These are phyloP conservation scores for Xerocomus brunneocitrinus DNA, from an alignment of 768 basidiomycete genomes.

Conservation along the genomic window DNA sequence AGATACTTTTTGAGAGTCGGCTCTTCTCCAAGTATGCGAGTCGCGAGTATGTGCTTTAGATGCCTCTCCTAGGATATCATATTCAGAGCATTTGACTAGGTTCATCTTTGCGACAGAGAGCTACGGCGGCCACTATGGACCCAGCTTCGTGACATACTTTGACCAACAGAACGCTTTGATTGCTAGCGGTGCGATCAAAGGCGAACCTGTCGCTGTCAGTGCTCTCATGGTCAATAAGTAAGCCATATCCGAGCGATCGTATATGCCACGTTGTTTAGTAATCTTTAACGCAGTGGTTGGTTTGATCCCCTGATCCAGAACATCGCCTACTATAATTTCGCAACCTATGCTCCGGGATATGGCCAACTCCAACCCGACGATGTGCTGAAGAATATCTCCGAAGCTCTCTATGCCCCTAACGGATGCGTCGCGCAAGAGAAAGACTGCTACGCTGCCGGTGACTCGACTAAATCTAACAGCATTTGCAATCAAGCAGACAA, in stretches of 20 bases:
- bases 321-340: constrained; percentile 56
- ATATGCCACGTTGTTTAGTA: not conserved
- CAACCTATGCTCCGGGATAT: constrained; percentile 60
- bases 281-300: constrained; percentile 46
- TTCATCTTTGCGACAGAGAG: constrained; percentile 64
- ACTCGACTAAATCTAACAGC: constrained; percentile 38
- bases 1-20: constrained; percentile 54
- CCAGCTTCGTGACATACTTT: constrained; percentile 61
- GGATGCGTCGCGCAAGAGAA: constrained; percentile 55
- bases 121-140: constrained; percentile 67
- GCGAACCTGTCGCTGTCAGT: constrained; percentile 50
- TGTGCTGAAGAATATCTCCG: constrained; percentile 43
- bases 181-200: constrained; percentile 38
- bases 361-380: constrained; percentile 51
- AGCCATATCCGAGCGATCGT: not conserved
- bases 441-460: constrained; percentile 55
- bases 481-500: constrained; percentile 50
- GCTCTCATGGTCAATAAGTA: constrained; percentile 66
- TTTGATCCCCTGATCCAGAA: constrained; percentile 64
- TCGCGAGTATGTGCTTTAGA: constrained; percentile 41
- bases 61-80: not conserved
- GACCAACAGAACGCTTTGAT: constrained; percentile 58
- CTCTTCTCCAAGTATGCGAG: constrained; percentile 48
- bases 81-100: constrained; percentile 25
- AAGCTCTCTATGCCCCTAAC: constrained; percentile 41